These are phyloP conservation scores for Physaria fendleri DNA, from an alignment of 345 rosid genomes.

Conservation along the genomic window DNA sequence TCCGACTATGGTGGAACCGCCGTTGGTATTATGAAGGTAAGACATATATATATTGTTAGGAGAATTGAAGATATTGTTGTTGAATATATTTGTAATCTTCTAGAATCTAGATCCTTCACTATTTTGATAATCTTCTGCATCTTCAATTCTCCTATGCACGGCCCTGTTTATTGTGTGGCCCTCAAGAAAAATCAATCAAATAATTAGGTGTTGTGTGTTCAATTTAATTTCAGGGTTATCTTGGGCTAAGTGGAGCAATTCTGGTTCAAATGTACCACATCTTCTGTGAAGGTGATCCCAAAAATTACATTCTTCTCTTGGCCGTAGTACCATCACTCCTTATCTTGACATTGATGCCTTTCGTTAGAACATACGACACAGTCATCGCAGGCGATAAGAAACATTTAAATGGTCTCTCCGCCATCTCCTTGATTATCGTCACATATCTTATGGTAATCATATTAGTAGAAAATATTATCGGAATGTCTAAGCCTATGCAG, in stretches of 20 bases:
- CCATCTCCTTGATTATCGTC: conserved; percentile 48
- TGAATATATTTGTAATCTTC: too few species aligned
- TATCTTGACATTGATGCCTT: conserved; percentile 62
- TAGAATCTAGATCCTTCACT: too few species aligned
- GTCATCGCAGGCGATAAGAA: conserved; percentile 48
- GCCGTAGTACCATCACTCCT: conserved; percentile 58
- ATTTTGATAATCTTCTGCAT: too few species aligned
- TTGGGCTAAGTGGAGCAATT: conserved; percentile 88
- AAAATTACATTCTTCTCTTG: conserved; percentile 62
- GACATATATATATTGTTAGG: too few species aligned
- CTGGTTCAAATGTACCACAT: conserved; percentile 62
- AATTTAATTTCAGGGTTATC: conserved; percentile 54
- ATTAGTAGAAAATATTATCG: conserved; percentile 44
- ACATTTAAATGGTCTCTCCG: conserved; percentile 66
- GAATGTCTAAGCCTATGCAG: conserved; percentile 44
- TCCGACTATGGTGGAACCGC: conserved; percentile 63
- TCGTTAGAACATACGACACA: conserved; percentile 50
- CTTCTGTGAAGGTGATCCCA: conserved; percentile 45
- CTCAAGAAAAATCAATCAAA: too few species aligned
- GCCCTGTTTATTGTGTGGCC: too few species aligned
- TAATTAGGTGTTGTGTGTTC: too few species aligned
- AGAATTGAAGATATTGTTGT: too few species aligned
- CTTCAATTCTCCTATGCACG: neutral
- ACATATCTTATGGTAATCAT: conserved; percentile 64
- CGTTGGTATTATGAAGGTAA: conserved; percentile 86